Conservation (phyloP, 768 basidiomycete species). For the Agaricus sinodeliciosus region DNA sequence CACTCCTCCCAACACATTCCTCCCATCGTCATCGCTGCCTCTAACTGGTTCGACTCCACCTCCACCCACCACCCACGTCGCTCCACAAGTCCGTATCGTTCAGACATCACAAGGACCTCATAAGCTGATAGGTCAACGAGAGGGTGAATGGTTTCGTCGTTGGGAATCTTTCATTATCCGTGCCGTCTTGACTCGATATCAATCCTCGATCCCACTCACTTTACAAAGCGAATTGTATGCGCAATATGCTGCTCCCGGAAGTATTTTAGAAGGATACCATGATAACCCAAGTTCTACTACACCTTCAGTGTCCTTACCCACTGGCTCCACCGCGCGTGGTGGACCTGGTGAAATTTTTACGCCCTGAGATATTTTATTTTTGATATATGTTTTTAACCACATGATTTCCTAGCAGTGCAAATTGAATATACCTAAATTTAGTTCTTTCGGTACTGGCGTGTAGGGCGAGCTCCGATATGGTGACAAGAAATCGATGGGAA, state of each 20-base stretch:
- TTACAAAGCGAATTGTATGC: slow-evolving; percentile 6
- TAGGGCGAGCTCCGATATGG: too few relatives aligned
- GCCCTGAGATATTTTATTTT: neutral
- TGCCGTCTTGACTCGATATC: slow-evolving; percentile 43
- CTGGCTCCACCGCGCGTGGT: neutral
- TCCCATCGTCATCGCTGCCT: neutral
- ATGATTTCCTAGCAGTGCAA: too few relatives aligned
- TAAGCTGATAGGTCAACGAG: slow-evolving; percentile 50
- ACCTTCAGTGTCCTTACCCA: neutral
- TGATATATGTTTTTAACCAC: too few relatives aligned
- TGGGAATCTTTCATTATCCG: slow-evolving; percentile 69
- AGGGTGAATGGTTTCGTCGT: slow-evolving; percentile 72
- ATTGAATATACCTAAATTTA: too few relatives aligned
- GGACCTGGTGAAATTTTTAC: neutral
- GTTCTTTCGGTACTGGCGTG: too few relatives aligned
- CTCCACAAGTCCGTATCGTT: slow-evolving; percentile 18
- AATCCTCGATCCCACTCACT: slow-evolving; percentile 28
- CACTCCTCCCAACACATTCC: neutral
- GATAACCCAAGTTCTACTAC: neutral
- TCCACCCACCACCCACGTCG: neutral
- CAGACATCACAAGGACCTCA: slow-evolving; percentile 28
- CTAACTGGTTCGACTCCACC: neutral
- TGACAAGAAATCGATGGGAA: too few relatives aligned
- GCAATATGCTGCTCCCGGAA: slow-evolving; percentile 10
- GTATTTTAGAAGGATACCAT: slow-evolving; percentile 22